A percentile compares a stretch with the other conserved stretches of the same genome.
Conservation (phyloP, 441 rosid species). For the Populus hybrid region DNA sequence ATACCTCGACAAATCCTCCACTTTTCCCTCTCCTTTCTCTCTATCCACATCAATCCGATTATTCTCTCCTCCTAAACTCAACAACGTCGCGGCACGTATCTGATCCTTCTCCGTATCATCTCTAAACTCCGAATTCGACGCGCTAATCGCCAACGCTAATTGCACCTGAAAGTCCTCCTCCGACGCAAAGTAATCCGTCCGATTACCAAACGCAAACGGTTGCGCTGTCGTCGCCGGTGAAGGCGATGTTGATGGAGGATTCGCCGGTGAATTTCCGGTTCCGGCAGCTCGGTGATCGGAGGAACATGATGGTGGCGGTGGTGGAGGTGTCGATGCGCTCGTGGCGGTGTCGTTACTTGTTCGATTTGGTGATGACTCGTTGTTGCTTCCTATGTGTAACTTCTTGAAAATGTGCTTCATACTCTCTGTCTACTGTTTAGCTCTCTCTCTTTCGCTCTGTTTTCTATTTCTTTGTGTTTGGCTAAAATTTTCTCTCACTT, state of each 20-base stretch:
- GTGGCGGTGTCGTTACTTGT: constrained; percentile 14
- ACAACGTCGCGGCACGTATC: constrained; percentile 74
- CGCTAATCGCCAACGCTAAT: constrained; percentile 92
- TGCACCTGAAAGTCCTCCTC: constrained; percentile 97
- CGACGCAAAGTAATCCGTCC: constrained; percentile 60
- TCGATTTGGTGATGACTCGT: constrained; percentile 29
- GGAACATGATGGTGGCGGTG: constrained; percentile 17
- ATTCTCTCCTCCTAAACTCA: constrained; percentile 56
- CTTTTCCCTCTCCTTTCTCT: constrained; percentile 50
- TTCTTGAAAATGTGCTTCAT: constrained; percentile 95
- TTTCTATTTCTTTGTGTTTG: background rate
- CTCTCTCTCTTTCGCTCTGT: background rate
- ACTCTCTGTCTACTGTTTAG: constrained; percentile 12
- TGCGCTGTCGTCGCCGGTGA: constrained; percentile 26
- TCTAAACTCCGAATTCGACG: constrained; percentile 63
- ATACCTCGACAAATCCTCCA: constrained; percentile 76
- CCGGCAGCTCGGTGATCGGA: constrained; percentile 45
- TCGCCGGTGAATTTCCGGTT: constrained; percentile 28
- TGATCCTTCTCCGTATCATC: constrained; percentile 77
- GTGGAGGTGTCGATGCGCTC: constrained; percentile 37
- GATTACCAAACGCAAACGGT: constrained; percentile 17
- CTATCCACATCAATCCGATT: constrained; percentile 45
- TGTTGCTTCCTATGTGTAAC: constrained; percentile 71
- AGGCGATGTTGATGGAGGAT: constrained; percentile 38
- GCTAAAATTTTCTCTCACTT: background rate